A percentile compares a stretch with the other conserved stretches of the same genome.
Conservation (phyloP, 2,329 filamentous ascomycete species). For the Xylariaceae sp. region DNA sequence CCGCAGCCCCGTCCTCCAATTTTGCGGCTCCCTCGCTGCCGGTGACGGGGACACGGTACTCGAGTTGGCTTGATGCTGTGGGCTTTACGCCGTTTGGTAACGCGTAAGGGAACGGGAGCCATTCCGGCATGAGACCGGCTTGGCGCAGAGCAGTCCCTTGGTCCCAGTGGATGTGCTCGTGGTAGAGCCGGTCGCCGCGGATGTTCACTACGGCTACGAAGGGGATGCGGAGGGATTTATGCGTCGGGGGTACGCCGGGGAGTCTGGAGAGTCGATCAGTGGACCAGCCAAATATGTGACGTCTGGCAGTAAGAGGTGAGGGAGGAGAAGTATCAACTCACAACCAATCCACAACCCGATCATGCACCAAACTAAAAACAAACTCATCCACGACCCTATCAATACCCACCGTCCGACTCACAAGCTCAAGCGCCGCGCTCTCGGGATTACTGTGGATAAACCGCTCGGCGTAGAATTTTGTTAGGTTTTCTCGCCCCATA, state of each 20-base stretch:
- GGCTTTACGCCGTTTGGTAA: slow-evolving; percentile 38
- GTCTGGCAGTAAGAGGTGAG: background rate
- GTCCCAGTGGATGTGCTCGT: slow-evolving; percentile 71
- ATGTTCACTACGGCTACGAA: slow-evolving; percentile 64
- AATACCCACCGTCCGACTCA: slow-evolving; percentile 67
- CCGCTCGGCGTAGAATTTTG: slow-evolving; percentile 66
- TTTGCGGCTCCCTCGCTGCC: slow-evolving; percentile 51
- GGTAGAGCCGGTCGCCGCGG: slow-evolving; percentile 63
- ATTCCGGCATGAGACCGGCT: slow-evolving; percentile 60
- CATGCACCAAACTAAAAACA: slow-evolving; percentile 61
- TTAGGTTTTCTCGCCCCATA: slow-evolving; percentile 59
- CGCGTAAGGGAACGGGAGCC: slow-evolving; percentile 58
- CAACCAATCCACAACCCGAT: slow-evolving; percentile 64
- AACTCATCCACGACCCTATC: slow-evolving; percentile 72
- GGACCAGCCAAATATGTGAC: background rate
- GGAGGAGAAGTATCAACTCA: slow-evolving; percentile 35
- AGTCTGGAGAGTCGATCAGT: slow-evolving; percentile 35
- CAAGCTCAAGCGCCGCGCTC: slow-evolving; percentile 63
- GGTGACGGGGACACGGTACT: slow-evolving; percentile 59
- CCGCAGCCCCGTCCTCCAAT: slow-evolving; percentile 47
- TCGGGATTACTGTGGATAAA: slow-evolving; percentile 72
- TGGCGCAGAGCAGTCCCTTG: slow-evolving; percentile 60
- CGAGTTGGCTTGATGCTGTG: slow-evolving; percentile 34
- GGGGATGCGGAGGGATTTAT: slow-evolving; percentile 52
- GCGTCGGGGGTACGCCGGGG: slow-evolving; percentile 57